Percentiles rank a stretch among this genome's conserved stretches.
These are phyloP conservation scores for Stachybotrys elegans DNA, from an alignment of 2,329 filamentous ascomycete species.

Conservation along the genomic window DNA sequence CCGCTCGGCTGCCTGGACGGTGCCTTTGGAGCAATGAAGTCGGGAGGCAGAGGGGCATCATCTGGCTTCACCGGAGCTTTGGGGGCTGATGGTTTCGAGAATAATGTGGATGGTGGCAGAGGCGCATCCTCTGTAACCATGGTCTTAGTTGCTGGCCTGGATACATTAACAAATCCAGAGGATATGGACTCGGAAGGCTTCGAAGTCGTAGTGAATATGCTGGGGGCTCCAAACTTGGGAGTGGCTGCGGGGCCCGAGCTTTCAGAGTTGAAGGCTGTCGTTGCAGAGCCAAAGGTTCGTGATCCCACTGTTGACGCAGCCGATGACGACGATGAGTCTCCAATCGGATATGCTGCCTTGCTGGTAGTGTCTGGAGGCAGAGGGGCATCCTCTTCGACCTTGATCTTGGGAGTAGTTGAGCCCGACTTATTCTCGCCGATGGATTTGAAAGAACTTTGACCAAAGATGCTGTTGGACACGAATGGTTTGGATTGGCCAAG, in stretches of 20 bases:
- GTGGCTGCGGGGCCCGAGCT: constrained; percentile 2
- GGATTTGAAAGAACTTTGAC: constrained; percentile 18
- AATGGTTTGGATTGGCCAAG: constrained; percentile 11
- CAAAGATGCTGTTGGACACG: constrained; percentile 6
- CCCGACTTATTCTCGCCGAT: constrained; percentile 12
- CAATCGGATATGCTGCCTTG: constrained; percentile 43
- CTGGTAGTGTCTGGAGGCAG: constrained; percentile 52
- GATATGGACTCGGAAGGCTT: constrained; percentile 27
- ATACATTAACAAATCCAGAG: constrained; percentile 19
- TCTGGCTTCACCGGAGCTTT: constrained; percentile 21
- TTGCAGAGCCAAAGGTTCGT: constrained; percentile 21
- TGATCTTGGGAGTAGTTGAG: constrained; percentile 28
- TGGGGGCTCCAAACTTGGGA: constrained; percentile 8
- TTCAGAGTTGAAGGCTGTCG: constrained; percentile 12
- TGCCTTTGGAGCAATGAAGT: constrained; percentile 25
- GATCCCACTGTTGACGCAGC: constrained; percentile 30
- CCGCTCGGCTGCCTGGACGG: constrained; percentile 23
- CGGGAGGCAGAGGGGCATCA: constrained; percentile 36
- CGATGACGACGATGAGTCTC: constrained; percentile 49
- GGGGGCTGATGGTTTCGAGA: constrained; percentile 20
- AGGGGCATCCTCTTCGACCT: constrained; percentile 34
- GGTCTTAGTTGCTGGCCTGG: constrained; percentile 12
- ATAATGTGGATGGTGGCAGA: constrained; percentile 36
- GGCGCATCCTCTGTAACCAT: constrained; percentile 27
- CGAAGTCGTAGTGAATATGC: constrained; percentile 19